Conservation (phyloP, 768 basidiomycete species). For the Trichaptum fuscoviolaceum region DNA sequence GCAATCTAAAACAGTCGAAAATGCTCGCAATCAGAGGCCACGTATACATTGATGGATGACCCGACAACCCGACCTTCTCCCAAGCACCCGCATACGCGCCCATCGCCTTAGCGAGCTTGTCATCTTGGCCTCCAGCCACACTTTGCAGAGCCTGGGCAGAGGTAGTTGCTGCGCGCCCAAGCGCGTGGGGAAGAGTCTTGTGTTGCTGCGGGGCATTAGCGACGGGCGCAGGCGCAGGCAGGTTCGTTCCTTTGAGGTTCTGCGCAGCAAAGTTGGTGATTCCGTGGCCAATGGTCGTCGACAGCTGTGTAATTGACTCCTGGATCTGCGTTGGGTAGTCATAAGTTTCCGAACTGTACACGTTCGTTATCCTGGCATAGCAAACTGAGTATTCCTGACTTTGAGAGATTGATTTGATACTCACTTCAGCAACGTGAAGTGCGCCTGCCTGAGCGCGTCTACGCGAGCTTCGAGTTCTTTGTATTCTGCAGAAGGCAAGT, state of each 20-base stretch:
- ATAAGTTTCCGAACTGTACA: conserved; percentile 83
- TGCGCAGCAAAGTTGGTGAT: conserved; percentile 81
- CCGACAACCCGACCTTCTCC: conserved; percentile 48
- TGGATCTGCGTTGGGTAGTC: conserved; percentile 89
- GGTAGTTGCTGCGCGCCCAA: conserved; percentile 71
- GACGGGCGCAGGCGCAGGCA: conserved; percentile 66
- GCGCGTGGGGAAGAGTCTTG: conserved; percentile 96
- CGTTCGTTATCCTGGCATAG: conserved; percentile 66
- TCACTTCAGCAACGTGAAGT: conserved; percentile 73
- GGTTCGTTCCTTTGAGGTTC: conserved; percentile 84
- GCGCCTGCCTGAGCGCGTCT: conserved; percentile 81
- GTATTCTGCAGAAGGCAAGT: conserved; percentile 64
- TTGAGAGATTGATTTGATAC: conserved; percentile 18
- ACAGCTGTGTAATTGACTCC: conserved; percentile 72
- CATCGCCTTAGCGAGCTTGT: conserved; percentile 74
- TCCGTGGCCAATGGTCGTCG: conserved; percentile 63
- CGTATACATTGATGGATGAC: not conserved
- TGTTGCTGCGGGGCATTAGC: conserved; percentile 59
- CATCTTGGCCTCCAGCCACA: conserved; percentile 43
- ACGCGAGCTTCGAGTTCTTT: conserved; percentile 93
- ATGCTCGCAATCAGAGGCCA: conserved; percentile 2
- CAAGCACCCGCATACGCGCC: conserved; percentile 75
- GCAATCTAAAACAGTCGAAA: conserved; percentile 40
- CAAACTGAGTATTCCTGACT: conserved; percentile 6
- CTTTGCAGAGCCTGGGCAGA: conserved; percentile 49